phyloP scores from a whole-genome alignment of 225 moss, liverwort and hornwort genomes.

The Marchantia paleacea region DNA sequence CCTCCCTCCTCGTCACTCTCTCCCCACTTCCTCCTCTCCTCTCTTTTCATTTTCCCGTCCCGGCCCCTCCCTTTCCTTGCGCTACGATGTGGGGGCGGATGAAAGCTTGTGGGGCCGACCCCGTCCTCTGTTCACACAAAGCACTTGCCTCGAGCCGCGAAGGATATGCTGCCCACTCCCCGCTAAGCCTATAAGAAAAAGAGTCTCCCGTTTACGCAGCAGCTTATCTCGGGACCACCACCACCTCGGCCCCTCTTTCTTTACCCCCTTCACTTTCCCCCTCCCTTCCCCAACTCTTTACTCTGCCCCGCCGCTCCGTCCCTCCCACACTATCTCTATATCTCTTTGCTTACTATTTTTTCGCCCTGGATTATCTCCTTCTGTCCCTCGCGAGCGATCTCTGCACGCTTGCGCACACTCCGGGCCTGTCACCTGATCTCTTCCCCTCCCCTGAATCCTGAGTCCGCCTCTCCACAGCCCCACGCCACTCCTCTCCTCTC shows the following conservation, averaged over 20 bases:
- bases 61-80: background rate
- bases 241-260: background rate
- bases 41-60: background rate
- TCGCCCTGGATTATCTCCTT: too few species aligned
- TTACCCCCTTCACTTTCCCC: too few species aligned
- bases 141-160: conserved; percentile 8
- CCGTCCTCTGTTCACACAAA: conserved; percentile 7
- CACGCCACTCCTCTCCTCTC: background rate
- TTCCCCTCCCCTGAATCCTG: background rate
- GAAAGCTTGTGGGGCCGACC: conserved; percentile 4
- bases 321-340: background rate
- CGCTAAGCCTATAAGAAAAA: background rate
- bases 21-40: background rate
- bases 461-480: background rate
- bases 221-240: conserved; percentile 13
- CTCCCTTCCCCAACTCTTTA: background rate
- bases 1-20: background rate
- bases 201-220: background rate
- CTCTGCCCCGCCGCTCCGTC: too few species aligned
- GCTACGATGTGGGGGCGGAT: background rate
- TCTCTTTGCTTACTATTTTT: too few species aligned
- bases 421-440: background rate
- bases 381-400: background rate
- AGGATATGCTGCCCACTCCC: conserved; percentile 17
- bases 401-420: conserved; percentile 17